A percentile compares a stretch with the other conserved stretches of the same genome.
Conservation (phyloP, 768 basidiomycete genomes). For the Mycena rebaudengoi region DNA sequence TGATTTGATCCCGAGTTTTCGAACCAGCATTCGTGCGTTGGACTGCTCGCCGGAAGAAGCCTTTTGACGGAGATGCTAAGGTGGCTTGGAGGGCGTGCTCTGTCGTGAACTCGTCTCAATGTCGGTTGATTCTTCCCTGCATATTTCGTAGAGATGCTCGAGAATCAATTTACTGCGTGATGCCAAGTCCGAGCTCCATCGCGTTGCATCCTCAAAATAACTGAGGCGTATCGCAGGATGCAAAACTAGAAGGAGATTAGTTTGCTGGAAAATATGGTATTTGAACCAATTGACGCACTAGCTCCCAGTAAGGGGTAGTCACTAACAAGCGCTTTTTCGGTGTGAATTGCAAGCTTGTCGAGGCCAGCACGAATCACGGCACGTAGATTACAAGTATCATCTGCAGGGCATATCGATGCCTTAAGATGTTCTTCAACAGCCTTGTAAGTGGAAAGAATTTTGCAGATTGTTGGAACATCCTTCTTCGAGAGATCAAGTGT, state of each 20-base stretch:
- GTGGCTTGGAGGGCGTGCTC: neutral
- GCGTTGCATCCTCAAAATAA: neutral
- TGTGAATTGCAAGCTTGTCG: neutral
- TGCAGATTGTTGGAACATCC: constrained; percentile 12
- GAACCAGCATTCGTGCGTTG: neutral
- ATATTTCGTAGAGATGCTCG: neutral
- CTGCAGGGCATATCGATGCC: neutral
- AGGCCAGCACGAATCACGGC: neutral
- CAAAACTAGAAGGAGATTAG: neutral
- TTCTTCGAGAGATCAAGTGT: constrained; percentile 16
- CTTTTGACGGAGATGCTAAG: neutral
- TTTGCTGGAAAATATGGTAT: neutral
- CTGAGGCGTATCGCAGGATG: neutral
- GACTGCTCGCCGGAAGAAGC: neutral
- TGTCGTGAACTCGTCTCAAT: neutral
- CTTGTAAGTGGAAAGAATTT: constrained; percentile 11
- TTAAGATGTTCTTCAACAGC: neutral
- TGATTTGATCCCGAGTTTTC: neutral
- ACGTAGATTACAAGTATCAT: constrained; percentile 2
- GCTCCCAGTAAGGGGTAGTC: constrained; percentile 2
- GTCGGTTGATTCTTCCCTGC: neutral
- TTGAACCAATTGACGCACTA: neutral
- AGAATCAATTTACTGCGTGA: neutral
- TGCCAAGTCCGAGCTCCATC: neutral
- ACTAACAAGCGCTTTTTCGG: constrained; percentile 2